Percentiles rank a stretch among this genome's conserved stretches.
These are phyloP conservation scores for Aspergillus steynii DNA, from an alignment of 495 filamentous ascomycete genomes.

Conservation along the genomic window DNA sequence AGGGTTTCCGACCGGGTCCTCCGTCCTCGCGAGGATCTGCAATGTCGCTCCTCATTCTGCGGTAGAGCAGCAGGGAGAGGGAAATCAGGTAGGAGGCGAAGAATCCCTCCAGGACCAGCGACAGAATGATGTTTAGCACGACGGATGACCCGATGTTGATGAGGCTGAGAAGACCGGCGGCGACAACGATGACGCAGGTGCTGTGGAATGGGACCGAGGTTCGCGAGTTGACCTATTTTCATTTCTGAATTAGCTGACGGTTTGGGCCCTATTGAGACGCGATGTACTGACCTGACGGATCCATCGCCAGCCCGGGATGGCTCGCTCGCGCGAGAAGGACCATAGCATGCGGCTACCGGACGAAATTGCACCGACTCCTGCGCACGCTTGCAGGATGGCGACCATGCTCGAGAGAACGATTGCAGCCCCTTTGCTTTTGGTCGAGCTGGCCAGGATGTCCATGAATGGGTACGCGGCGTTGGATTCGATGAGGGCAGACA, in stretches of 20 bases:
- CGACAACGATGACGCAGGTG: slow-evolving; percentile 23
- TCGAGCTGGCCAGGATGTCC: neutral
- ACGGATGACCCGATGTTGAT: slow-evolving; percentile 45
- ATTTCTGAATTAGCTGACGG: neutral
- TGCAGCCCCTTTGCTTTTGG: neutral
- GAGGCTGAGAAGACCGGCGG: slow-evolving; percentile 31
- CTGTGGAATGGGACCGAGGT: slow-evolving; percentile 28
- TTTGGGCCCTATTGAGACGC: no score
- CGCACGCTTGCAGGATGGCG: slow-evolving; percentile 30
- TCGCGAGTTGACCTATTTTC: slow-evolving; percentile 12
- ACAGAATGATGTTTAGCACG: slow-evolving; percentile 45
- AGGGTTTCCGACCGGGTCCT: slow-evolving; percentile 20
- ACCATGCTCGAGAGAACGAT: slow-evolving; percentile 28
- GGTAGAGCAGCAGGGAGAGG: slow-evolving; percentile 43
- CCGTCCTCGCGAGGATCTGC: slow-evolving; percentile 20
- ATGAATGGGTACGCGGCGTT: slow-evolving; percentile 14
- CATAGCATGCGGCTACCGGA: slow-evolving; percentile 53
- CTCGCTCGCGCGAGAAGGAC: slow-evolving; percentile 60
- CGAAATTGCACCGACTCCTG: slow-evolving; percentile 47
- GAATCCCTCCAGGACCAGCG: slow-evolving; percentile 38
- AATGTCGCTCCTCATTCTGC: slow-evolving; percentile 28
- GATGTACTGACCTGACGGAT: slow-evolving; percentile 37
- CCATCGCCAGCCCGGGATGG: slow-evolving; percentile 51
- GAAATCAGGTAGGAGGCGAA: slow-evolving; percentile 43
- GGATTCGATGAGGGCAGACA: slow-evolving; percentile 12